Evolutionary conservation across 768 basidiomycete species (phyloP).

Genomic region (Phaeotremella fagi): DNA sequence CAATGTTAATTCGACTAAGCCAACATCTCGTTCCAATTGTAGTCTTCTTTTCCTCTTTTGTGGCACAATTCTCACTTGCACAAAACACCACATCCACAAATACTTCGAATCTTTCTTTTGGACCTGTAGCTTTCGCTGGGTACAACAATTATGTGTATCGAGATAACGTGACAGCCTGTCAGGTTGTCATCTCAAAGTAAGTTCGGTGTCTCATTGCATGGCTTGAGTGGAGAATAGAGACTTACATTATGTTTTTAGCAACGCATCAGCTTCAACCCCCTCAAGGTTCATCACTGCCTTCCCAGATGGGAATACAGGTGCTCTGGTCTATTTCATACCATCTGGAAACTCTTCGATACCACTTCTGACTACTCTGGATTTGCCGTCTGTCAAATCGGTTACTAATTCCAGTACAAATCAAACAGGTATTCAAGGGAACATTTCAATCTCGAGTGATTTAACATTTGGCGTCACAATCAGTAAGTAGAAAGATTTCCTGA

Average conservation of each 20-base stretch:
- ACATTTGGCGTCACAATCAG: conserved; percentile 51
- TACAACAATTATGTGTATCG: conserved; percentile 54
- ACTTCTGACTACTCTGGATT: conserved; percentile 33
- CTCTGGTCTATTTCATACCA: conserved; percentile 52
- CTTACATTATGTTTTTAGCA: too few relatives aligned
- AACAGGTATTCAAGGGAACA: conserved; percentile 50
- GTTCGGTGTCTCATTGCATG: conserved; percentile 1
- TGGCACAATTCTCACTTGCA: background rate
- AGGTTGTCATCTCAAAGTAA: conserved; percentile 50
- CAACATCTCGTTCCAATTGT: too few relatives aligned
- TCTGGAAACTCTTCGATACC: conserved; percentile 8
- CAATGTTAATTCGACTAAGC: too few relatives aligned
- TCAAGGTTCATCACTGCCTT: conserved; percentile 52
- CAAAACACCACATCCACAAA: background rate
- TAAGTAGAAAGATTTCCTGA: conserved; percentile 4
- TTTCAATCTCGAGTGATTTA: conserved; percentile 48
- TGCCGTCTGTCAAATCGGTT: conserved; percentile 32
- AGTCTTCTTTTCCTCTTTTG: too few relatives aligned
- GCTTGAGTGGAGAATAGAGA: too few relatives aligned
- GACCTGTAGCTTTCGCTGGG: conserved; percentile 43
- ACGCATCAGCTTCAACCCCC: conserved; percentile 24
- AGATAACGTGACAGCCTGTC: conserved; percentile 50
- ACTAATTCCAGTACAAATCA: conserved; percentile 39
- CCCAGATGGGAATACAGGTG: conserved; percentile 53
- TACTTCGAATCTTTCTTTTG: conserved; percentile 15